phyloP scores from a whole-genome alignment of 2,329 filamentous ascomycete genomes.

The Colletotrichum spinosum region DNA sequence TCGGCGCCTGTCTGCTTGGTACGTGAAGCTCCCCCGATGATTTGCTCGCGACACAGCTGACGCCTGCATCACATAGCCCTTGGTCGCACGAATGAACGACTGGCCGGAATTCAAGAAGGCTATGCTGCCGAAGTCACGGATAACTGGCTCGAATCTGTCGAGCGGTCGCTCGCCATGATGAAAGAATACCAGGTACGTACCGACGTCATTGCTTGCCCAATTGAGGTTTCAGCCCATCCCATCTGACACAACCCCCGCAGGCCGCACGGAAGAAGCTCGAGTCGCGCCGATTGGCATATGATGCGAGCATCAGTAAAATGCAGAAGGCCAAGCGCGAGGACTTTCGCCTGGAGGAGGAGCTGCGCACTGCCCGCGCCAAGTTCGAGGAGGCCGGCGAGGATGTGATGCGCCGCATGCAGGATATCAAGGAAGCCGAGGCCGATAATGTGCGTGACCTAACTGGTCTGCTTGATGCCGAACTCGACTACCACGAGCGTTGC shows the following conservation, averaged over 20 bases:
- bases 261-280: conserved; percentile 94
- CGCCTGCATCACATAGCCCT: conserved; percentile 62
- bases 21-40: conserved; percentile 46
- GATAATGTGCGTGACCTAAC: conserved; percentile 86
- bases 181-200: conserved; percentile 90
- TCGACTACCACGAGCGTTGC: conserved; percentile 92
- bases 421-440: conserved; percentile 91
- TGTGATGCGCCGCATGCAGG: conserved; percentile 91
- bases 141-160: conserved; percentile 91
- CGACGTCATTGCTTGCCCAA: conserved; percentile 26
- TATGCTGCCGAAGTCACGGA: conserved; percentile 83
- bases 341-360: conserved; percentile 91
- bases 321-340: conserved; percentile 95
- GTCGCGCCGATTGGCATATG: conserved; percentile 87
- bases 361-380: conserved; percentile 90
- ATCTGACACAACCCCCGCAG: conserved; percentile 51
- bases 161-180: conserved; percentile 92
- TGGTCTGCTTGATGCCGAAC: conserved; percentile 86
- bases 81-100: conserved; percentile 87
- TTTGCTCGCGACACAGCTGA: conserved; percentile 11
- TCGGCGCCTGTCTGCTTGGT: conserved; percentile 86
- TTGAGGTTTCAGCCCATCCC: conserved; percentile 30
- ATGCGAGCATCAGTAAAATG: conserved; percentile 89
- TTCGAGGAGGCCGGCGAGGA: conserved; percentile 97
- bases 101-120: conserved; percentile 86